These are phyloP conservation scores for Microbotryum violaceum DNA, from an alignment of 1,284 basidiomycete species.

Conservation along the genomic window DNA sequence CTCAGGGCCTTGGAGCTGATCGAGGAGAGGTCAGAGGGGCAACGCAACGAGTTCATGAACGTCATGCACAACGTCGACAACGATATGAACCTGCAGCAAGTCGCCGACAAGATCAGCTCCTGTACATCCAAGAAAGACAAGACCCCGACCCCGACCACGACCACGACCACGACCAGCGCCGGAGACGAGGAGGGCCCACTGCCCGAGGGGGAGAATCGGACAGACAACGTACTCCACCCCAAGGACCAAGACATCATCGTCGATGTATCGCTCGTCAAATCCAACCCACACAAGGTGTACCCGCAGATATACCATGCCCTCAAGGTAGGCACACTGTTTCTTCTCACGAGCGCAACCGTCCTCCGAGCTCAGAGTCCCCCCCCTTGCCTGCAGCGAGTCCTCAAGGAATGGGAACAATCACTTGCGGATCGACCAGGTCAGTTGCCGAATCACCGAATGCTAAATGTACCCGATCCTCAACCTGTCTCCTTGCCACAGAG, in stretches of 20 bases:
- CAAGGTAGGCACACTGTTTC: slow-evolving; percentile 48
- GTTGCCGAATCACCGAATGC: slow-evolving; percentile 28
- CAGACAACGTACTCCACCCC: slow-evolving; percentile 15
- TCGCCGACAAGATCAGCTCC: slow-evolving; percentile 46
- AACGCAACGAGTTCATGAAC: slow-evolving; percentile 87
- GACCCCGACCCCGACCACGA: slow-evolving; percentile 9
- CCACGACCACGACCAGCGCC: not conserved
- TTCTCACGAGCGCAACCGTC: not conserved
- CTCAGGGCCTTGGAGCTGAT: slow-evolving; percentile 88
- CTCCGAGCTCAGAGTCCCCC: not conserved
- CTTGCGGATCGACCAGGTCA: slow-evolving; percentile 83
- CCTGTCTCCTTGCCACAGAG: slow-evolving; percentile 36
- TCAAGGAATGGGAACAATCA: slow-evolving; percentile 93
- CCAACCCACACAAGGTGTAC: slow-evolving; percentile 91
- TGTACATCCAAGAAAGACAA: slow-evolving; percentile 31
- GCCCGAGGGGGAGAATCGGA: slow-evolving; percentile 7
- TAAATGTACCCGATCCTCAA: not conserved
- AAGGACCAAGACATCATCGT: slow-evolving; percentile 51
- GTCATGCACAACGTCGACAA: slow-evolving; percentile 86
- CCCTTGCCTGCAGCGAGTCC: slow-evolving; percentile 49
- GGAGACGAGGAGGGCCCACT: slow-evolving; percentile 13
- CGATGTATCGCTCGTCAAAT: slow-evolving; percentile 75
- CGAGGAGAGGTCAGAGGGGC: slow-evolving; percentile 61
- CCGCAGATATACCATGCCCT: slow-evolving; percentile 95
- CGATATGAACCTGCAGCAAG: slow-evolving; percentile 52